These are phyloP conservation scores for Macrotyloma uniflorum DNA, from an alignment of 306 rosid species.

Conservation along the genomic window DNA sequence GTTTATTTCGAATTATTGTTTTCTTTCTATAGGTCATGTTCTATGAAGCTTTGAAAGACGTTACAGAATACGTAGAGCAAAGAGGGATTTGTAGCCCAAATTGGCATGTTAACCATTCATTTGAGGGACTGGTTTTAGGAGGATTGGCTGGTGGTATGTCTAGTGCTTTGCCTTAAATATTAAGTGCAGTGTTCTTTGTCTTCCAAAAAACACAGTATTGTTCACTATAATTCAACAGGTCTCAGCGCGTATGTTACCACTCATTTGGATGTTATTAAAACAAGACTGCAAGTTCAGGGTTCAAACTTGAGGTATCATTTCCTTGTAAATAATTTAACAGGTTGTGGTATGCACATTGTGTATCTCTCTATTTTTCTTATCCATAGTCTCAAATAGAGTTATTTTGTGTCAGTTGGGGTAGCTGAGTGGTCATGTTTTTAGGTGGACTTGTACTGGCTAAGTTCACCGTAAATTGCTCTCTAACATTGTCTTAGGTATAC, in stretches of 20 bases:
- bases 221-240: constrained; percentile 52
- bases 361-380: constrained; percentile 1
- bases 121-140: constrained; percentile 80
- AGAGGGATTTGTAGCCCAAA: constrained; percentile 52
- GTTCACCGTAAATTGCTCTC: constrained; percentile 15
- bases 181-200: background rate
- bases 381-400: background rate
- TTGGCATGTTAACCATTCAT: constrained; percentile 57
- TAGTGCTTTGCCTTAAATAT: constrained; percentile 33
- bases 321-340: constrained; percentile 18
- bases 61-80: constrained; percentile 62
- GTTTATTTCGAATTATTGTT: constrained; percentile 13
- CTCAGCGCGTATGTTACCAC: constrained; percentile 86
- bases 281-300: constrained; percentile 90
- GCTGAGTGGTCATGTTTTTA: constrained; percentile 12
- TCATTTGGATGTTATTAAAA: constrained; percentile 86
- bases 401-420: background rate
- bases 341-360: background rate
- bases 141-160: constrained; percentile 92
- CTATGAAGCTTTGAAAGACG: constrained; percentile 79
- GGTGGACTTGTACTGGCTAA: constrained; percentile 15
- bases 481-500: constrained; percentile 55
- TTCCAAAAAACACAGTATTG: background rate
- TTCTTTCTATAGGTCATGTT: constrained; percentile 64
- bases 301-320: constrained; percentile 64